A percentile compares a stretch with the other conserved stretches of the same genome.
phyloP scores from a whole-genome alignment of 805 yeast genomes.

The Candida yuanshanica region DNA sequence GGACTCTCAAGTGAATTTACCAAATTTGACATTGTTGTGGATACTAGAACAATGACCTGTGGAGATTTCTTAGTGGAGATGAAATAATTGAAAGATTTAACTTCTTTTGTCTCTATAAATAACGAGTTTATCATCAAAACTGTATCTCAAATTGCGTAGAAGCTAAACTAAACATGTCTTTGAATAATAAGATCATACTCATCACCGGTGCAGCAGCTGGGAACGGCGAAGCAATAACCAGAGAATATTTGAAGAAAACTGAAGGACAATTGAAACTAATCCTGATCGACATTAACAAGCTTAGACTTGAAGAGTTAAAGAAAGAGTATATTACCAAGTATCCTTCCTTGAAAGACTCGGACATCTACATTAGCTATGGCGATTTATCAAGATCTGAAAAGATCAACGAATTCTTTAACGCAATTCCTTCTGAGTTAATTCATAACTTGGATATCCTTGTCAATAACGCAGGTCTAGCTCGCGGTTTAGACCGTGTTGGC shows the following conservation, averaged over 20 bases:
- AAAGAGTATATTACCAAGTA: constrained; percentile 39
- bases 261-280: constrained; percentile 64
- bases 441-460: constrained; percentile 56
- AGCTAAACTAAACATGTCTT: constrained; percentile 13
- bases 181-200: constrained; percentile 69
- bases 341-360: constrained; percentile 35
- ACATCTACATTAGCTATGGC: constrained; percentile 36
- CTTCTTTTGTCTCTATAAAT: no score
- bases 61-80: background rate
- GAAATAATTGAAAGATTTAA: background rate
- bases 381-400: constrained; percentile 52
- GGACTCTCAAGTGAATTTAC: no score
- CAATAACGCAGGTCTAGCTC: constrained; percentile 73
- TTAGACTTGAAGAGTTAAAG: constrained; percentile 44
- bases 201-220: constrained; percentile 96
- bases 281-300: constrained; percentile 69
- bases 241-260: constrained; percentile 69
- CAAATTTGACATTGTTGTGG: no score
- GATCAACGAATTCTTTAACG: constrained; percentile 43
- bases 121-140: no score
- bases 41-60: background rate
- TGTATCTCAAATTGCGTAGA: no score
- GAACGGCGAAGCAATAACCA: constrained; percentile 86
- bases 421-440: constrained; percentile 45
- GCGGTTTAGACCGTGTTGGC: constrained; percentile 76